These are phyloP conservation scores for Diaporthe velutina DNA, from an alignment of 2,329 filamentous ascomycete species.

Conservation along the genomic window DNA sequence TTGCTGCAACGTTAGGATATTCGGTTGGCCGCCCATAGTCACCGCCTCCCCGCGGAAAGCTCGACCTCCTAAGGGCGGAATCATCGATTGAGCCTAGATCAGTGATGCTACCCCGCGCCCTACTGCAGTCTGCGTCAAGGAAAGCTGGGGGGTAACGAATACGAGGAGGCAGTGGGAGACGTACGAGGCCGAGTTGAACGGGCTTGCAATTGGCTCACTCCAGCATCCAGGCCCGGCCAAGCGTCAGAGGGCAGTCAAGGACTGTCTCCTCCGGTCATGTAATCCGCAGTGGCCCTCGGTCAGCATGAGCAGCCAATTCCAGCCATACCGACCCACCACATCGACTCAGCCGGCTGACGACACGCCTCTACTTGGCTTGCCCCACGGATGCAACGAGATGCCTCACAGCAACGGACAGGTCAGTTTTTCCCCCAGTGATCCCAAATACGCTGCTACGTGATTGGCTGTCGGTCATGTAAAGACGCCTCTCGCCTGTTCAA, in stretches of 20 bases:
- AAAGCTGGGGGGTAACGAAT: background rate
- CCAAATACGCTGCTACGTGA: background rate
- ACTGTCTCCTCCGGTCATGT: background rate
- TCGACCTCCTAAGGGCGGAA: background rate
- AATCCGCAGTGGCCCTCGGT: background rate
- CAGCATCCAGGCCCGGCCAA: background rate
- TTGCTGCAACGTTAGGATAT: background rate
- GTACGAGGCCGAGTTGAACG: background rate
- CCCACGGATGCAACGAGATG: background rate
- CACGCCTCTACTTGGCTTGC: background rate
- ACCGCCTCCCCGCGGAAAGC: background rate
- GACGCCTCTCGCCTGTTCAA: background rate
- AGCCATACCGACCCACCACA: background rate
- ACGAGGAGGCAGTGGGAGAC: background rate
- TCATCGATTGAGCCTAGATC: background rate
- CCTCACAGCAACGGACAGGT: background rate
- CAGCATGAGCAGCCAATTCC: background rate
- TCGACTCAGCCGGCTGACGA: constrained; percentile 2
- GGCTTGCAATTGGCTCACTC: background rate
- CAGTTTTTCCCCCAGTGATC: background rate
- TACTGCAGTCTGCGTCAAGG: background rate
- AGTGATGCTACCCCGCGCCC: background rate
- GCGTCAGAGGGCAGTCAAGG: background rate
- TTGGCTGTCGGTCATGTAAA: background rate
- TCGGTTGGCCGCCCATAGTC: background rate